These are phyloP conservation scores for Epichloe hybrida DNA, from an alignment of 2,329 filamentous ascomycete genomes.

Conservation along the genomic window DNA sequence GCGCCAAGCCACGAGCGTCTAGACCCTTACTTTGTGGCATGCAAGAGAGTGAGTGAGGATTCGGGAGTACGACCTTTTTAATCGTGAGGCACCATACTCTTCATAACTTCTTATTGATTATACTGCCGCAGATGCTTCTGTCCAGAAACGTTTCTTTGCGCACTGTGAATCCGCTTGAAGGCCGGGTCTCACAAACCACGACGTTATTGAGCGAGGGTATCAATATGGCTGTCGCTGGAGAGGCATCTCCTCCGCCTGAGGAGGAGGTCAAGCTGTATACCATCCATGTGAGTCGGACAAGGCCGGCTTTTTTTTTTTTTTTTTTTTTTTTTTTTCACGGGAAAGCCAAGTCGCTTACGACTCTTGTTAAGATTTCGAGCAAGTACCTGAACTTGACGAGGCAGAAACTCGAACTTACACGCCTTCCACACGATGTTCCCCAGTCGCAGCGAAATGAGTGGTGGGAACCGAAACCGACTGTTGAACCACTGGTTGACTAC, in stretches of 20 bases:
- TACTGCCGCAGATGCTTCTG: too few species aligned
- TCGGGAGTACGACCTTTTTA: too few species aligned
- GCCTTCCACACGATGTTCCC: slow-evolving; percentile 45
- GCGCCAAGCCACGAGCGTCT: too few species aligned
- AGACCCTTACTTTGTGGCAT: too few species aligned
- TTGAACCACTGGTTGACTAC: slow-evolving; percentile 53
- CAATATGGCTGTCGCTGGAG: slow-evolving; percentile 6
- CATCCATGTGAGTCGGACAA: slow-evolving; percentile 36
- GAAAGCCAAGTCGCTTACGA: background rate
- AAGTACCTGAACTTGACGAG: slow-evolving; percentile 54
- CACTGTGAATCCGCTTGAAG: background rate
- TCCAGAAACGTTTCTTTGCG: too few species aligned
- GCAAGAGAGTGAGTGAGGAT: too few species aligned
- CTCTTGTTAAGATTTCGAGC: slow-evolving; percentile 41
- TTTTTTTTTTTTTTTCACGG: background rate
- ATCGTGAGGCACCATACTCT: too few species aligned
- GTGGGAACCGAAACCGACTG: slow-evolving; percentile 46
- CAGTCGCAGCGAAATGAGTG: slow-evolving; percentile 34
- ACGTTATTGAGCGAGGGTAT: background rate
- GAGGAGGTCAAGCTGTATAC: slow-evolving; percentile 41
- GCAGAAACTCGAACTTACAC: slow-evolving; percentile 53
- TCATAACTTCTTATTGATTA: too few species aligned
- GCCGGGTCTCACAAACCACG: background rate
- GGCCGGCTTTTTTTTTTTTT: background rate
- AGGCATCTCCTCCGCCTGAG: slow-evolving; percentile 9